Base-by-base conservation (phyloP, 164 flowering plant genomes). In the Magnolia changhungtana region DNA sequence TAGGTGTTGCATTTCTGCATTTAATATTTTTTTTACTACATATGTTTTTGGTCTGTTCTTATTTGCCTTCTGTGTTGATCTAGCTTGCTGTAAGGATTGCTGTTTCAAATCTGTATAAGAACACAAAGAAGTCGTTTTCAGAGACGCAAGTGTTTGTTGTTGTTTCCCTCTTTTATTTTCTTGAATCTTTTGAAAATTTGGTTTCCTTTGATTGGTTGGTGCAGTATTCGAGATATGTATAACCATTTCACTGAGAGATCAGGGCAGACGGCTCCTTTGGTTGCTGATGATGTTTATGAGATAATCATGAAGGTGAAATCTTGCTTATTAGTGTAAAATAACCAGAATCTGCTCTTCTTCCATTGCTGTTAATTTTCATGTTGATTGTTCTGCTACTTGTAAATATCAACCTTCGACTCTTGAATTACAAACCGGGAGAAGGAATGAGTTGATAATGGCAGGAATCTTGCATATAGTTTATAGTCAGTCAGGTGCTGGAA, bases 51-150 rank as follows among this genome's bases (percentile, higher is more conserved):
- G 24, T 64, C 24, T 64, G 21, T 19, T 21, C 19, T 64, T 8
- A 19, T 21, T 24, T 50, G 50, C 14, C 55, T 68, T 13, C 23
- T 31, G 29, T 21, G 61, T 4, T 31, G 50, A 18, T 82, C 55
- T 85, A 96, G 99, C 85, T 96, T 87, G 99, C 98, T 74, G 99
- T 98, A 1, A 87, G 99, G 82, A 93, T 96, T 83, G 99, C 81
- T 75, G 97, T 94, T 65, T 94, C 99, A 0, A 96, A 96, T 85
- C 87, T 96, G 78, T 98, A 96, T 78, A 96, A 96, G 89, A 96
- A 90, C 80, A 96, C 99, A 0, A 90, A 85, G 88, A 93, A 94
- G 64, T 91, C 93, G 4, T 96, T 94, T 77, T 96, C 99, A 9
- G 98, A 92, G 80, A 96, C 99, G 99, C 93, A 84, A 84, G 98